Evolutionary conservation across 2,329 filamentous ascomycete genomes (phyloP).

Genomic region (Colletotrichum eremochloae): DNA sequence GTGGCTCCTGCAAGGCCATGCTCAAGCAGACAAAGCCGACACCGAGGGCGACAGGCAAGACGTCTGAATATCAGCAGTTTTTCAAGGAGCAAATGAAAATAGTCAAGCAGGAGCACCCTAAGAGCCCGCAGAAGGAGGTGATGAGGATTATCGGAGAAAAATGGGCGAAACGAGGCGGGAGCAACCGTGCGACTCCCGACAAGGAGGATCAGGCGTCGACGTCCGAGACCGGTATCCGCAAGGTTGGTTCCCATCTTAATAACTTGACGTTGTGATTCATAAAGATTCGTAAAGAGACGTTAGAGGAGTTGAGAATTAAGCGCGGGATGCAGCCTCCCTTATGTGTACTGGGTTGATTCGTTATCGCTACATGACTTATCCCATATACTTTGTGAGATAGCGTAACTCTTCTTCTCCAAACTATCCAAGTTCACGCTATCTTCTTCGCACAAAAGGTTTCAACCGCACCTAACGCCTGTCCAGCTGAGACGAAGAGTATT

Average conservation of each 20-base stretch:
- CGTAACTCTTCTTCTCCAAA: background rate
- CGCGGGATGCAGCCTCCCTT: background rate
- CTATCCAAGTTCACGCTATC: background rate
- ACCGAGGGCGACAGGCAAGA: slow-evolving; percentile 63
- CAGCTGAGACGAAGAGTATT: background rate
- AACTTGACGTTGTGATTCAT: slow-evolving; percentile 14
- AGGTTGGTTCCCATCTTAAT: slow-evolving; percentile 18
- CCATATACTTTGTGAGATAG: background rate
- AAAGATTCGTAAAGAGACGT: background rate
- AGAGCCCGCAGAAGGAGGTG: slow-evolving; percentile 73
- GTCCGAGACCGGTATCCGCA: slow-evolving; percentile 15
- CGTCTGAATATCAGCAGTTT: slow-evolving; percentile 63
- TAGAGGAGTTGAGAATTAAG: background rate
- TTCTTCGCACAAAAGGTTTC: background rate
- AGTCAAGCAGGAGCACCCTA: slow-evolving; percentile 69
- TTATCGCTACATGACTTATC: background rate
- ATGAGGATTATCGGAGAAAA: slow-evolving; percentile 76
- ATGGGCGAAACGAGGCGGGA: slow-evolving; percentile 68
- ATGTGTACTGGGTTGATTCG: background rate
- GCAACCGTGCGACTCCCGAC: slow-evolving; percentile 42
- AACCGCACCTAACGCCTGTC: slow-evolving; percentile 17
- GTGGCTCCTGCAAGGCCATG: slow-evolving; percentile 79
- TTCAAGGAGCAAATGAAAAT: slow-evolving; percentile 77
- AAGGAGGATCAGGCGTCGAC: slow-evolving; percentile 1
- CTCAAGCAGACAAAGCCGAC: slow-evolving; percentile 85